Conservation (phyloP, 1,284 basidiomycete genomes). For the Tylopilus sp. region DNA sequence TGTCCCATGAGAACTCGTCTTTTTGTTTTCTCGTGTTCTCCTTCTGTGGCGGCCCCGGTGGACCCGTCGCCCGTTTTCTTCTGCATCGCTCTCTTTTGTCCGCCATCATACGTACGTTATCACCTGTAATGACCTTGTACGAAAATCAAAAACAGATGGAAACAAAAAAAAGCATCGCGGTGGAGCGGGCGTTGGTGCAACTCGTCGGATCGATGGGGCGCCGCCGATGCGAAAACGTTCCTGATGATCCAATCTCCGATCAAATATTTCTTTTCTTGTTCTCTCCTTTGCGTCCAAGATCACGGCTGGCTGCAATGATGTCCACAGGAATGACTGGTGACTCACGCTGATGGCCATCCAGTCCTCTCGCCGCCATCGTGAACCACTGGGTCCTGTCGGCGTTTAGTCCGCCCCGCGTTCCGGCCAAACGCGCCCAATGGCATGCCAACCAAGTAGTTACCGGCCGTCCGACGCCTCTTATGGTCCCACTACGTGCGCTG, state of each 20-base stretch:
- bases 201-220: background rate
- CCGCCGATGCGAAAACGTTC: no score
- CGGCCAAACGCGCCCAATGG: no score
- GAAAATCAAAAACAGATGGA: slow-evolving; percentile 9
- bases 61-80: background rate
- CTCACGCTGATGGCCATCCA: background rate
- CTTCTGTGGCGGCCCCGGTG: background rate
- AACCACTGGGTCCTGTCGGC: background rate
- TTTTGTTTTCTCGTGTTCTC: background rate
- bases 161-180: background rate
- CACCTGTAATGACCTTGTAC: slow-evolving; percentile 13
- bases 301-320: no score
- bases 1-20: slow-evolving; percentile 37
- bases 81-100: background rate
- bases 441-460: no score
- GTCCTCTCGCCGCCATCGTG: background rate
- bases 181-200: background rate
- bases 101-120: slow-evolving; percentile 8
- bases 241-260: slow-evolving; percentile 6
- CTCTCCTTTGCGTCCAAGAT: no score
- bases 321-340: no score
- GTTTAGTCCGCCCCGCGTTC: no score
- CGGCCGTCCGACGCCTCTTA: no score
- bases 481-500: no score
- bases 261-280: background rate